A percentile compares a stretch with the other conserved stretches of the same genome.
Conservation (phyloP, 768 basidiomycete genomes). For the Rhizopogon rudus region DNA sequence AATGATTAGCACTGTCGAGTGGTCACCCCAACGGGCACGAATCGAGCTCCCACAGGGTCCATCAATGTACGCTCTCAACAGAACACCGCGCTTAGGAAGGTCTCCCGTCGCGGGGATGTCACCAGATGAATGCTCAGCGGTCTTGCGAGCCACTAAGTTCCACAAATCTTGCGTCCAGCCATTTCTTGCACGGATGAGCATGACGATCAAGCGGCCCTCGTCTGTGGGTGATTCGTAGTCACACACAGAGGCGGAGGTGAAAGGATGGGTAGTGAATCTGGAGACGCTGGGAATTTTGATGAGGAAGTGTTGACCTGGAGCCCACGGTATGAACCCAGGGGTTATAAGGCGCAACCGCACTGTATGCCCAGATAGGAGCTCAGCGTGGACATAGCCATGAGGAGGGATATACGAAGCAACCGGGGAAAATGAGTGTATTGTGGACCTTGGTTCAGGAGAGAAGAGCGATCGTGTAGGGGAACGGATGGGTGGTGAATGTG, state of each 20-base stretch:
- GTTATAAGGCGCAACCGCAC: constrained; percentile 63
- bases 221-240: constrained; percentile 41
- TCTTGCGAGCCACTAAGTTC: constrained; percentile 42
- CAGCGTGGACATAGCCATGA: constrained; percentile 61
- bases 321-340: constrained; percentile 55
- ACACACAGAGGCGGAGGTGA: constrained; percentile 62
- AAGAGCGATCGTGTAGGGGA: background rate
- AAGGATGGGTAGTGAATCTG: constrained; percentile 61
- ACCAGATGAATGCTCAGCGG: constrained; percentile 29
- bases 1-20: constrained; percentile 59
- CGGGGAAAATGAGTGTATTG: background rate
- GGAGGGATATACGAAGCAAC: constrained; percentile 42
- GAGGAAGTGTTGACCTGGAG: constrained; percentile 76
- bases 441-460: background rate
- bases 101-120: constrained; percentile 9
- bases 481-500: background rate
- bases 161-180: constrained; percentile 70
- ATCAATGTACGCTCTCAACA: constrained; percentile 56
- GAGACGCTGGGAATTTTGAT: constrained; percentile 64
- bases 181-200: constrained; percentile 63
- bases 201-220: constrained; percentile 50
- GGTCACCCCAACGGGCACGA: constrained; percentile 51
- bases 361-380: constrained; percentile 65
- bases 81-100: constrained; percentile 41
- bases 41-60: constrained; percentile 67